Conservation (phyloP, 1,139 yeast genomes). For the Taphrina wiesneri region DNA sequence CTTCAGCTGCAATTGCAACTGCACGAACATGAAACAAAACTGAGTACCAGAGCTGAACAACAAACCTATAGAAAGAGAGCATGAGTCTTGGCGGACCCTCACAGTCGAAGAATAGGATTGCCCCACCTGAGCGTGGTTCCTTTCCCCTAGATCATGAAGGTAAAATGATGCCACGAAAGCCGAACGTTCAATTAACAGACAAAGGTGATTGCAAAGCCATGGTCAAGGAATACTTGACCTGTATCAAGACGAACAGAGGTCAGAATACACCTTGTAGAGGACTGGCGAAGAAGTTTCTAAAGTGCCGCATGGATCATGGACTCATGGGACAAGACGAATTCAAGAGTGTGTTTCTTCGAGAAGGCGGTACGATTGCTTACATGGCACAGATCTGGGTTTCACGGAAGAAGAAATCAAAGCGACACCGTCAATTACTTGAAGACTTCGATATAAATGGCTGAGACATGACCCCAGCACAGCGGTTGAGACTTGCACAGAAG, state of each 20-base stretch:
- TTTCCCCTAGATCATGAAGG: slow-evolving; percentile 36
- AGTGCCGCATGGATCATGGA: slow-evolving; percentile 36
- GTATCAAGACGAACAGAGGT: slow-evolving; percentile 23
- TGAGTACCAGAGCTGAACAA: too few relatives aligned
- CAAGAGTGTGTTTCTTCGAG: slow-evolving; percentile 18
- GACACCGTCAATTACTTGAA: neutral
- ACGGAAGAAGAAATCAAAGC: slow-evolving; percentile 15
- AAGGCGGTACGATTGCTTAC: neutral
- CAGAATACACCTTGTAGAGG: slow-evolving; percentile 30
- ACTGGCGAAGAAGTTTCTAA: slow-evolving; percentile 32
- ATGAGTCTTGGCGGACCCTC: slow-evolving; percentile 25
- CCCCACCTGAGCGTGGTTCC: slow-evolving; percentile 35
- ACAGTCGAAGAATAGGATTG: slow-evolving; percentile 17
- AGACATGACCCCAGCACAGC: too few relatives aligned
- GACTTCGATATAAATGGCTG: too few relatives aligned
- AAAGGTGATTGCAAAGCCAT: slow-evolving; percentile 32
- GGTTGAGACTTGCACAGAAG: too few relatives aligned
- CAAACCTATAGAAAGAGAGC: neutral
- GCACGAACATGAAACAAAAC: too few relatives aligned
- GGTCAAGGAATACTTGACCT: slow-evolving; percentile 30
- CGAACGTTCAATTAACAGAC: neutral
- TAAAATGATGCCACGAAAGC: neutral
- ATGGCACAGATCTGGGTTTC: slow-evolving; percentile 7
- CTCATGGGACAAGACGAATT: slow-evolving; percentile 34
- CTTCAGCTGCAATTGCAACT: too few relatives aligned